A percentile compares a stretch with the other conserved stretches of the same genome.
Conservation (phyloP, 169 alveolate genomes). For the Eimeria tenella region DNA sequence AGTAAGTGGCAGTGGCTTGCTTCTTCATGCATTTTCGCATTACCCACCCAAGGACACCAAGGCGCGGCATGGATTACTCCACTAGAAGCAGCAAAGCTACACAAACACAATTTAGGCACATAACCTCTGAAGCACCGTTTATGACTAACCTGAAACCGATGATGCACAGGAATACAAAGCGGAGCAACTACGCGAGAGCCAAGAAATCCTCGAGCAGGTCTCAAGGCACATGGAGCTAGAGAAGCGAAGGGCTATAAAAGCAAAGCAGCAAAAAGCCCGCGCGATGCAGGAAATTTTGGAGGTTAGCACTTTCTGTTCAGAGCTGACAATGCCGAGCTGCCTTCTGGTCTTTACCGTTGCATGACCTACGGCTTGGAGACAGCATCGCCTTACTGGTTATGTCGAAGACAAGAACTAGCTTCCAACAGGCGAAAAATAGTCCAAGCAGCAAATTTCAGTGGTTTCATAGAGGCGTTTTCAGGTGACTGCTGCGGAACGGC, state of each 20-base stretch:
- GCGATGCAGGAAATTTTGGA: constrained; percentile 72
- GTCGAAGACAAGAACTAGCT: neutral
- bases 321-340: neutral
- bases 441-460: no score
- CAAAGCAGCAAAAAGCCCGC: constrained; percentile 67
- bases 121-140: no score
- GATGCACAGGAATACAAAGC: constrained; percentile 51
- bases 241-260: constrained; percentile 40
- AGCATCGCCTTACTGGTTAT: no score
- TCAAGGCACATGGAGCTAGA: constrained; percentile 54
- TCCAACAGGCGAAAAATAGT: neutral
- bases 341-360: no score
- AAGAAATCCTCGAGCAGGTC: constrained; percentile 60
- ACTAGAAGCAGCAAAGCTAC: no score
- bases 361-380: no score
- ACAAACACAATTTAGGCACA: no score
- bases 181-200: constrained; percentile 67
- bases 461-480: neutral
- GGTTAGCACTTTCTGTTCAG: constrained; percentile 1
- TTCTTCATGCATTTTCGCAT: no score
- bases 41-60: no score
- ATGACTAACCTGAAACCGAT: neutral
- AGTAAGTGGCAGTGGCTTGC: constrained; percentile 18
- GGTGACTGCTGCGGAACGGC: constrained; percentile 73
- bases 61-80: no score